Evolutionary conservation across 2,329 filamentous ascomycete genomes (phyloP), one percentile per base, ranked within the genome.

Genomic region (Penicillium sp.): DNA sequence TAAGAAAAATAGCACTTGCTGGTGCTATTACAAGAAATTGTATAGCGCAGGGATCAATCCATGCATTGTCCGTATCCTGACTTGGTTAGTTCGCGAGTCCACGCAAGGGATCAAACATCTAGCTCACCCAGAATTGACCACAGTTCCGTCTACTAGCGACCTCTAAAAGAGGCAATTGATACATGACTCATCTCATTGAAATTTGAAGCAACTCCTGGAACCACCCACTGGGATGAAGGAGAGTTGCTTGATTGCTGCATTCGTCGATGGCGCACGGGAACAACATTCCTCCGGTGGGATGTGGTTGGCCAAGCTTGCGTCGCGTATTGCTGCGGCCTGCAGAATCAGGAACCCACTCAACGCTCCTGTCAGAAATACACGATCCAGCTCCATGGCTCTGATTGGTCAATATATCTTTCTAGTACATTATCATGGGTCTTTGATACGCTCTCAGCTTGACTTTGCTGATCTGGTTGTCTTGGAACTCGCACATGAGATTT

Each of bases 51-150:
- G 45, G 47, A 14, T 59, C 60, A 13, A 64, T 36, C 41, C 52
- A 56, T 16, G 64, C 64, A 46, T 59, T 59, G 22, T 52, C 47
- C 25, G 62, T 59, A 47, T 67, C 61, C 64, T 67, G 39, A 26
- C 36, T 41, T 34, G 25, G 47, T 53, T 33, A 50, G 45, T 27
- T 15, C 14, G 20, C 20, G 11, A 4, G n/a, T 30, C 33, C 9
- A 30, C 32, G 35, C 32, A 39, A 44, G 25, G 31, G 30, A 9
- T 22, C 18, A 9, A 9, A 9, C 18, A 22, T 8, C 1, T 25
- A 29, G 8, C 45, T 33, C 41, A 54, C 51, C 51, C 51, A 54
- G 23, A 54, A 40, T 8, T 39, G 42, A 14, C 35, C 37, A 43
- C 51, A 54, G 37, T 23, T 32, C 11, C 15, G 35, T 30, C 13